Base-by-base conservation (phyloP, 1,284 basidiomycete species). In the Megacollybia platyphylla region DNA sequence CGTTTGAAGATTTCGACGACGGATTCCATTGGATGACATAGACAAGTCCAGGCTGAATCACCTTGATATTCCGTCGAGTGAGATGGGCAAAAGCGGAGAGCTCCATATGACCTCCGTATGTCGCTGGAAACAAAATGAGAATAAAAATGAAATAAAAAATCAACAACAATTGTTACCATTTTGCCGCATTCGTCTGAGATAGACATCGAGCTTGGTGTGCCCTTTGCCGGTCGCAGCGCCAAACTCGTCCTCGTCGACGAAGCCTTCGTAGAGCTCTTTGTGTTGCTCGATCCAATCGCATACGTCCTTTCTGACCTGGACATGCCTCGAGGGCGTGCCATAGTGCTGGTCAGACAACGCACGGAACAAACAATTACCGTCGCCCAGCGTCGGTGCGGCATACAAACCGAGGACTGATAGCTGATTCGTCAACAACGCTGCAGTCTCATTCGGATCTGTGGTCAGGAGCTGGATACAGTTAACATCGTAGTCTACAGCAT, bases 41-140 rank as follows among this genome's bases (percentile, higher is more conserved):
- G 13, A 87, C 81, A 27, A 87, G 65, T 2, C 87, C 88, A 0
- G 91, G 90, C 54, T 94, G 90, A 42, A 93, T 77, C 46, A 94
- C 88, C 62, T 92, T 93, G 58, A 94, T 84, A 53, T 87, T 76
- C 36, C 83, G 72, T 40, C 68, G 67, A 44, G 71, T 72, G 64
- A 89, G 73, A 50, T 91, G 86, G 2, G 91, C 82, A 57, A 92
- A 94, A 0, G 89, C 89, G 10, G 84, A 85, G 7, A 94, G 70
- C 57, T 94, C 91, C 52, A 94, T 72, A 59, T 94, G 88, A 0
- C 89, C 90, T 32, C 88, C 91, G 51, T 93, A 94, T 0, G 88
- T 91, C 24, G 81, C 88, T 79, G 26, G 18, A 40, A 28, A 34
- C 15, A 41, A 39, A 37, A 42, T 44, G 45, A 36, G 29, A 44